A percentile compares a stretch with the other conserved stretches of the same genome.
Conservation (phyloP, 164 flowering plant genomes). For the Piper betle region DNA sequence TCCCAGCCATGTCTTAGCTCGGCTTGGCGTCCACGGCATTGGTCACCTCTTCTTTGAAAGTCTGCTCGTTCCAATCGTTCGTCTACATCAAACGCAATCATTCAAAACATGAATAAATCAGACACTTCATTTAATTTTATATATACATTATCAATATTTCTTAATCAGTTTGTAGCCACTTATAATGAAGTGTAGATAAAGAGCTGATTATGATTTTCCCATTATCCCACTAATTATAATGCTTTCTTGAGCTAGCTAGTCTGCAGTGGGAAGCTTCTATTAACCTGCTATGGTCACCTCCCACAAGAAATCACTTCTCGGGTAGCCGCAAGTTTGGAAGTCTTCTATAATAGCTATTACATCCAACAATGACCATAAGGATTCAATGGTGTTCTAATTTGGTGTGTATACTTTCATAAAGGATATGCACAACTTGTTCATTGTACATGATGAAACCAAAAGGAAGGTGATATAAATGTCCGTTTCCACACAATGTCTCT, state of each 20-base stretch:
- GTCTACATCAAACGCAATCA: slow-evolving; percentile 6
- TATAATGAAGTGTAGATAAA: too few relatives aligned
- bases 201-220: not conserved
- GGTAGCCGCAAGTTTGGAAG: not conserved
- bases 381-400: too few relatives aligned
- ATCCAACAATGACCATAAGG: too few relatives aligned
- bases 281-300: not conserved
- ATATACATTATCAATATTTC: too few relatives aligned
- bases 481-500: too few relatives aligned
- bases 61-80: slow-evolving; percentile 13
- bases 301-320: not conserved
- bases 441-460: too few relatives aligned
- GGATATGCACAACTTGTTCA: too few relatives aligned
- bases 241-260: not conserved
- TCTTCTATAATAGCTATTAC: not conserved
- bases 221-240: not conserved
- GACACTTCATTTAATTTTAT: not conserved
- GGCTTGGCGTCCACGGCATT: slow-evolving; percentile 8
- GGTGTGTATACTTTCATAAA: too few relatives aligned
- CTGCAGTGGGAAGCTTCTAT: not conserved
- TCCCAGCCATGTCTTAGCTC: not conserved
- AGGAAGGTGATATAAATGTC: too few relatives aligned
- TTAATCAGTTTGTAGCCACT: too few relatives aligned
- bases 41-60: slow-evolving; percentile 17
- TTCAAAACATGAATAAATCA: not conserved